Percentiles rank a stretch among this genome's conserved stretches.
Evolutionary conservation across 805 yeast species (phyloP).

Genomic region (Saccharomycopsis babjevae): DNA sequence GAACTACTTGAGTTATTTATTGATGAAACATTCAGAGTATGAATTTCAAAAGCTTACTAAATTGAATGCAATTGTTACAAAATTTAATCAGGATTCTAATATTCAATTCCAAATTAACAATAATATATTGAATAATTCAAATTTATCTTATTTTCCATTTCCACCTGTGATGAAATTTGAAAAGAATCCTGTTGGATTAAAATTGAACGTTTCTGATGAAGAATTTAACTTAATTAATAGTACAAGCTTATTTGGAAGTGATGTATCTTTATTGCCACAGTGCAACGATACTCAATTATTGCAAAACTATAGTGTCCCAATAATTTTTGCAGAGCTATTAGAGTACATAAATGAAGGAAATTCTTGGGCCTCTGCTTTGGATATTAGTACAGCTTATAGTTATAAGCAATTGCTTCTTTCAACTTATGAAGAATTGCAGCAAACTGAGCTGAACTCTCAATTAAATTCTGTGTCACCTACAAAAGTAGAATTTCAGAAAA

Average conservation of each 20-base stretch:
- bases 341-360: conserved; percentile 6
- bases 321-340: conserved; percentile 10
- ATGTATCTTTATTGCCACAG: conserved; percentile 16
- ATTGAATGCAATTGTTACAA: conserved; percentile 9
- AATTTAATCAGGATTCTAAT: conserved; percentile 11
- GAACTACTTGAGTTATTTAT: conserved; percentile 16
- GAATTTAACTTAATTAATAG: background rate
- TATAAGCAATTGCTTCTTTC: conserved; percentile 7
- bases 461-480: conserved; percentile 4
- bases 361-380: conserved; percentile 16
- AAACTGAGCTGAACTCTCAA: conserved; percentile 6
- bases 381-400: conserved; percentile 14
- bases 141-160: conserved; percentile 14
- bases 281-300: conserved; percentile 1
- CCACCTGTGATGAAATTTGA: conserved; percentile 9
- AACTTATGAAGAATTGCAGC: conserved; percentile 7
- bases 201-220: background rate
- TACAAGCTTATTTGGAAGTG: conserved; percentile 16
- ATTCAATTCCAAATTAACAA: conserved; percentile 10
- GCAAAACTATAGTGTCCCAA: conserved; percentile 8
- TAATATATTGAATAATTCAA: conserved; percentile 3
- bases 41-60: conserved; percentile 15
- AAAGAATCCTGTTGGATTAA: conserved; percentile 5
- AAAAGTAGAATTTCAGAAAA: conserved; percentile 2
- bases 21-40: conserved; percentile 19